Conservation (phyloP, 176 grass and related monocot species). For the Paspalum vaginatum region DNA sequence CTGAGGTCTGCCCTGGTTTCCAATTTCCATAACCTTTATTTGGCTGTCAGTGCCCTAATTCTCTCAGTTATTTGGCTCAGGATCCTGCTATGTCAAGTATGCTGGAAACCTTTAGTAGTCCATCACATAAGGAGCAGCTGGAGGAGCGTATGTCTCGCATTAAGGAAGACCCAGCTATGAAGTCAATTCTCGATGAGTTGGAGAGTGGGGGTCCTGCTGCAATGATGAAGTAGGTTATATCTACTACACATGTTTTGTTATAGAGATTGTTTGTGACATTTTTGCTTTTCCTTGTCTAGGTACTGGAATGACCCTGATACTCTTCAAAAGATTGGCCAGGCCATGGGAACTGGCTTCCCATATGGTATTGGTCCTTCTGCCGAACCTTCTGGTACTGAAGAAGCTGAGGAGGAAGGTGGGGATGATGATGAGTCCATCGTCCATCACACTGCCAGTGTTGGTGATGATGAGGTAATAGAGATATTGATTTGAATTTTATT, state of each 20-base stretch:
- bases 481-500: not conserved
- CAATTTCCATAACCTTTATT: not conserved
- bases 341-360: conserved; percentile 79
- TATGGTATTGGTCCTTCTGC: conserved; percentile 54
- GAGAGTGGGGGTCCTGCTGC: conserved; percentile 86
- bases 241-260: conserved; percentile 7
- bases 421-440: conserved; percentile 87
- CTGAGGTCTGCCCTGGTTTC: conserved; percentile 1
- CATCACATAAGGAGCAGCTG: conserved; percentile 81
- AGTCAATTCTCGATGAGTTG: conserved; percentile 90
- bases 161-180: conserved; percentile 86
- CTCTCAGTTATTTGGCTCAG: conserved; percentile 45
- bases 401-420: conserved; percentile 64
- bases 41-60: not conserved
- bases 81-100: conserved; percentile 88
- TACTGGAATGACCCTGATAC: conserved; percentile 96
- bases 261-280: conserved; percentile 24
- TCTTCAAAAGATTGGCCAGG: conserved; percentile 93
- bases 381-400: conserved; percentile 69
- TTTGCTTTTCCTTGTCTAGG: conserved; percentile 47
- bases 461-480: conserved; percentile 71
- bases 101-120: conserved; percentile 77
- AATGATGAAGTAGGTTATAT: conserved; percentile 89
- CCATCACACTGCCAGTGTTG: conserved; percentile 82
- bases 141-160: conserved; percentile 84